Percentiles rank a stretch among this genome's conserved stretches.
These are phyloP conservation scores for Tubosaeta brunneosetosa DNA, from an alignment of 768 basidiomycete genomes.

Conservation along the genomic window DNA sequence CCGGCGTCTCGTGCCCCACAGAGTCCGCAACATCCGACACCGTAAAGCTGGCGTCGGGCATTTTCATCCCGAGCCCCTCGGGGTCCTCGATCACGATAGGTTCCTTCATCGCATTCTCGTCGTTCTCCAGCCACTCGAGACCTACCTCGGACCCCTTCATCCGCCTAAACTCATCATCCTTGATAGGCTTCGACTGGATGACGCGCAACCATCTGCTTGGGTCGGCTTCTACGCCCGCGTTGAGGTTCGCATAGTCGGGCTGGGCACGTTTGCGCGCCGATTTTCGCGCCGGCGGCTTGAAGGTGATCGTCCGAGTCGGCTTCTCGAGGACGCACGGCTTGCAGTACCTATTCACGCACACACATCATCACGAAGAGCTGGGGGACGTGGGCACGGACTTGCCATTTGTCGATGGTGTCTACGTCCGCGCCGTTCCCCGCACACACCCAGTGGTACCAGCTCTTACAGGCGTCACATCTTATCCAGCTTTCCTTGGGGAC, in stretches of 20 bases:
- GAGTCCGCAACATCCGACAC: constrained; percentile 77
- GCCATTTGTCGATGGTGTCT: constrained; percentile 77
- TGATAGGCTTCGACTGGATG: constrained; percentile 63
- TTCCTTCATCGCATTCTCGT: constrained; percentile 71
- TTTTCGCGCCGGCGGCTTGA: constrained; percentile 77
- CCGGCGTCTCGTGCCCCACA: constrained; percentile 70
- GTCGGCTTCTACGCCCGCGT: constrained; percentile 61
- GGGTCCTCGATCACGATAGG: constrained; percentile 77
- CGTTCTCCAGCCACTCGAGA: constrained; percentile 68
- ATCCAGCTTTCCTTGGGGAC: constrained; percentile 76
- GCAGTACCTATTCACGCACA: constrained; percentile 57
- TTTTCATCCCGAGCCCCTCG: constrained; percentile 85
- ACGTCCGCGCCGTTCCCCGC: constrained; percentile 62
- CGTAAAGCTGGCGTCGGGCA: constrained; percentile 68
- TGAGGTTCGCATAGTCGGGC: constrained; percentile 75
- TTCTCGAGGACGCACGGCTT: constrained; percentile 56
- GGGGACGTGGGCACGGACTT: constrained; percentile 23
- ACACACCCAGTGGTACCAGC: constrained; percentile 83
- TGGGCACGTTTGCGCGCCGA: constrained; percentile 70
- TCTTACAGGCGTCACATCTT: constrained; percentile 74
- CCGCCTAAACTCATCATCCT: constrained; percentile 57
- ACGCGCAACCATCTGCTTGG: constrained; percentile 60
- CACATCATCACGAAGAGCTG: constrained; percentile 10
- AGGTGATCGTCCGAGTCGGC: constrained; percentile 59
- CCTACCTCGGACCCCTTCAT: constrained; percentile 66